Evolutionary conservation across 495 filamentous ascomycete species (phyloP), one percentile per base, ranked within the genome.

Genomic region (Opeltia flavorubescens): DNA sequence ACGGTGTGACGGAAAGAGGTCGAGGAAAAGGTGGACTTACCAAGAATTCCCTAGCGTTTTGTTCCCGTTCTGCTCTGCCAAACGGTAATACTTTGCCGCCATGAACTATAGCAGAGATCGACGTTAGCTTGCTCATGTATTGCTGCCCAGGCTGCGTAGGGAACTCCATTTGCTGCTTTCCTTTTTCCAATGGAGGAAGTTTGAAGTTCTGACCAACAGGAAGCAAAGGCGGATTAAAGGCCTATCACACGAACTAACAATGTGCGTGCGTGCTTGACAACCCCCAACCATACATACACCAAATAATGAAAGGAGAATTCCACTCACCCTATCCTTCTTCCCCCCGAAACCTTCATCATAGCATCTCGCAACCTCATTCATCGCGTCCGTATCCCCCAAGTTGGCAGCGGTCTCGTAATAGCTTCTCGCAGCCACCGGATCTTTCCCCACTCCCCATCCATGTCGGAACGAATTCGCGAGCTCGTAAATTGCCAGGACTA

Each of bases 351-450:
- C 91, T 57, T 94, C 84, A 17, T 89, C 62, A 68, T 93, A 96
- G 65, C 93, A 99, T 86, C 88, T 93, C 21, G 82, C 91, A 53
- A 82, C 81, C 61, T 95, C 89, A 60, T 95, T 94, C 88, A 95
- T 95, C 38, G 89, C 93, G 69, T 99, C 91, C 31, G 83, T 83
- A 63, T 99, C 91, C 38, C 89, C 89, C 47, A 99, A 64, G 53
- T 96, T 95, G 33, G 91, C 91, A 20, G 91, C 91, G 24, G 87
- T 94, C 64, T 96, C 88, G 65, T 95, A 96, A 63, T 95, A 96
- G 70, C 91, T 77, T 61, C 76, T 83, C 26, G 91, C 93, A 38
- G 93, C 91, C 50, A 83, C 74, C 43, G 85, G 76, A 56, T 99
- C 91, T 61, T 86, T 89, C 50, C 75, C 70, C 31, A 95, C 82